Conservation (phyloP, 2,329 filamentous ascomycete genomes). For the Grosmannia penicillata region DNA sequence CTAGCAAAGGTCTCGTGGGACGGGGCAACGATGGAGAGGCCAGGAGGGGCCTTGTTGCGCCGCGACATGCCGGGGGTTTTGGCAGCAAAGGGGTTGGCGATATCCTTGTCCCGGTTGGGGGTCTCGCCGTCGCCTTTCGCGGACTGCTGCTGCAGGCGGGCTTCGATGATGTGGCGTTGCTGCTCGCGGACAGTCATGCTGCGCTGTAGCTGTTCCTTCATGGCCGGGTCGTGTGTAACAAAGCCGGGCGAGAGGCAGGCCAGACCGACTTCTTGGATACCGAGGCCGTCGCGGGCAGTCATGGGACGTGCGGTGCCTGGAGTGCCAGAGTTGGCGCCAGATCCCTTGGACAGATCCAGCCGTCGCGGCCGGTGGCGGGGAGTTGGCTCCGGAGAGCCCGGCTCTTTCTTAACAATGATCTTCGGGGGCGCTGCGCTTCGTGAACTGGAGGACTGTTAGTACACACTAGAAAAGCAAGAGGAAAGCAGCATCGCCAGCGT, state of each 20-base stretch:
- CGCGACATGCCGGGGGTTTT: conserved; percentile 63
- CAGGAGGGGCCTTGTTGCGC: conserved; percentile 70
- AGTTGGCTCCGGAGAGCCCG: conserved; percentile 67
- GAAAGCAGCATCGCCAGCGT: no score
- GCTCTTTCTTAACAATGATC: conserved; percentile 95
- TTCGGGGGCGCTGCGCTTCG: conserved; percentile 50
- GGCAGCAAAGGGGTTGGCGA: conserved; percentile 32
- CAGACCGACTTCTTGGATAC: conserved; percentile 82
- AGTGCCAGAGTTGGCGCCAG: conserved; percentile 32
- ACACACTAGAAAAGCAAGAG: not conserved
- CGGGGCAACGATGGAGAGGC: conserved; percentile 87
- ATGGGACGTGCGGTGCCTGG: conserved; percentile 55
- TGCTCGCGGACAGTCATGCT: conserved; percentile 89
- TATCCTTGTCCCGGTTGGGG: conserved; percentile 36
- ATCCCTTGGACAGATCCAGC: conserved; percentile 60
- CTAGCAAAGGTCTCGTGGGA: conserved; percentile 84
- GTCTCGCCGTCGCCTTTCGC: conserved; percentile 58
- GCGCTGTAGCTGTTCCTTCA: conserved; percentile 89
- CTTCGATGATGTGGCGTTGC: conserved; percentile 88
- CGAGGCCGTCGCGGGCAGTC: conserved; percentile 64
- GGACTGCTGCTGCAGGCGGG: conserved; percentile 73
- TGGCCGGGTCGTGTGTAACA: conserved; percentile 86
- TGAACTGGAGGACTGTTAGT: conserved; percentile 20
- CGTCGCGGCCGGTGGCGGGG: conserved; percentile 62
- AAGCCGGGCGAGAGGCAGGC: conserved; percentile 94